Conservation (phyloP, 2,329 filamentous ascomycete genomes). For the Conoideocrella luteorostrata region DNA sequence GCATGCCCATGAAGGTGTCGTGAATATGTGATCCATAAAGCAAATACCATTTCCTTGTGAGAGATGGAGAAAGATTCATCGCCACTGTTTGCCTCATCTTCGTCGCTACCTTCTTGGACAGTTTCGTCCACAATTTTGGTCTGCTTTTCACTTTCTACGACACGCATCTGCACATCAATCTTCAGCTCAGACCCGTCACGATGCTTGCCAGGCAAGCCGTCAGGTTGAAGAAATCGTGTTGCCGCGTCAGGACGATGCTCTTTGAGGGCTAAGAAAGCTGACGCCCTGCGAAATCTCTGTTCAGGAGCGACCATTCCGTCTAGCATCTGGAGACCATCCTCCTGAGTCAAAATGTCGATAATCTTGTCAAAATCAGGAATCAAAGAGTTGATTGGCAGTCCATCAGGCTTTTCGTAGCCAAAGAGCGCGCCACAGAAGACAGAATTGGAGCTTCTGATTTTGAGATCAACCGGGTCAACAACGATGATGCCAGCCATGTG, state of each 20-base stretch:
- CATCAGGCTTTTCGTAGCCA: constrained; percentile 78
- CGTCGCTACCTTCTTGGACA: constrained; percentile 55
- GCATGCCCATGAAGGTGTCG: constrained; percentile 73
- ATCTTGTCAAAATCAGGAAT: constrained; percentile 85
- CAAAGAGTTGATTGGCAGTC: constrained; percentile 69
- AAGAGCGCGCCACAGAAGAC: constrained; percentile 92
- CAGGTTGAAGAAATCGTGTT: constrained; percentile 73
- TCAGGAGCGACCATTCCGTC: constrained; percentile 98
- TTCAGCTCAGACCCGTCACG: constrained; percentile 87
- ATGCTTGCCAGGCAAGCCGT: constrained; percentile 78
- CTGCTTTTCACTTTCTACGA: constrained; percentile 81
- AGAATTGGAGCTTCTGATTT: constrained; percentile 86
- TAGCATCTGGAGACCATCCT: constrained; percentile 74
- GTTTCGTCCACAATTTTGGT: constrained; percentile 54
- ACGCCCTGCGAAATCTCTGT: constrained; percentile 86
- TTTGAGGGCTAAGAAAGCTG: constrained; percentile 74
- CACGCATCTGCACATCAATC: constrained; percentile 93
- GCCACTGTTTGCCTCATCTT: constrained; percentile 36
- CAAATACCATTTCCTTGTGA: constrained; percentile 78
- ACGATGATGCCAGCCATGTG: constrained; percentile 97
- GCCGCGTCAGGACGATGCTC: constrained; percentile 76
- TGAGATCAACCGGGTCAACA: constrained; percentile 68
- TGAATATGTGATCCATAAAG: constrained; percentile 95
- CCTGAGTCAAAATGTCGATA: constrained; percentile 72
- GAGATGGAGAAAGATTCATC: constrained; percentile 41